Percentiles rank a stretch among this genome's conserved stretches.
These are phyloP conservation scores for Spiraea crenata DNA, from an alignment of 331 rosid species.

Conservation along the genomic window DNA sequence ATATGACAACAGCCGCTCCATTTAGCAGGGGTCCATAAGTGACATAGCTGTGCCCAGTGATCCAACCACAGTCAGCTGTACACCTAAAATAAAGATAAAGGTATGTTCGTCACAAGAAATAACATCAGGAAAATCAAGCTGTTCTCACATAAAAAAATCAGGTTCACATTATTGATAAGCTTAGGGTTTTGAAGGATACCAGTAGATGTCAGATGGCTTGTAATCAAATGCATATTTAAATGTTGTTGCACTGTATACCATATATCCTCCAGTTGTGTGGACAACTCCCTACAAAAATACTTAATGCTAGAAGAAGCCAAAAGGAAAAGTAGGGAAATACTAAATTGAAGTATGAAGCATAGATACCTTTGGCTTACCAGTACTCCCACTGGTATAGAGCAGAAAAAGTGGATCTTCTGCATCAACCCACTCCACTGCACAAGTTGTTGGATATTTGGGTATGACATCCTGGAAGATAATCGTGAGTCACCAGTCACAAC, in stretches of 20 bases:
- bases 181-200: conserved; percentile 51
- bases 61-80: conserved; percentile 99
- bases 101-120: conserved; percentile 7
- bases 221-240: conserved; percentile 97
- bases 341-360: conserved; percentile 14
- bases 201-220: conserved; percentile 80
- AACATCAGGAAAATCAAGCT: neutral
- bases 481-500: conserved; percentile 21
- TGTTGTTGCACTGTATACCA: conserved; percentile 95
- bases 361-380: conserved; percentile 94
- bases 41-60: conserved; percentile 98
- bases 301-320: conserved; percentile 22
- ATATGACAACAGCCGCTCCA: conserved; percentile 71
- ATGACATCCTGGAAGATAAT: conserved; percentile 63
- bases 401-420: conserved; percentile 97
- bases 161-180: conserved; percentile 17
- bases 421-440: conserved; percentile 96
- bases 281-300: conserved; percentile 73
- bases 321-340: conserved; percentile 13
- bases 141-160: conserved; percentile 19
- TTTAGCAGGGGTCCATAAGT: conserved; percentile 95
- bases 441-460: conserved; percentile 64
- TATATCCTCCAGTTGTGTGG: conserved; percentile 97
- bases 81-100: conserved; percentile 57
- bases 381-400: conserved; percentile 97